Base-by-base conservation (phyloP, 495 filamentous ascomycete species). In the Neurospora sp. region DNA sequence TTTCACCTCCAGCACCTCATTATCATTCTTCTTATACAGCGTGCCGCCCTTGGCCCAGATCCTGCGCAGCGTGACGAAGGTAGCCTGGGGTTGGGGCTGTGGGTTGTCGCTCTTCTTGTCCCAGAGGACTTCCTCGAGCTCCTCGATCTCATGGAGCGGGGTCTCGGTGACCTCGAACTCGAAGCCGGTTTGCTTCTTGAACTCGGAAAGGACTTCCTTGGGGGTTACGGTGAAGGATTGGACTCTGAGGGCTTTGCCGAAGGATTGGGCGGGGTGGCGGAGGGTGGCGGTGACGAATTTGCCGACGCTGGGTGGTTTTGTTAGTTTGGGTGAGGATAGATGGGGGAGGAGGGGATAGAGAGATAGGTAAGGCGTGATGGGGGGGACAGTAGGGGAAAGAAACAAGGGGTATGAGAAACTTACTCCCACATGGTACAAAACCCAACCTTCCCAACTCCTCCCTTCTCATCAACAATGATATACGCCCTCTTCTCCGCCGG, bases 31-130 rank as follows among this genome's bases (percentile, higher is more conserved):
- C 9, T 85, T 85, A 78, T 93, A 93, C 71, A 93, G 76, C 1
- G 91, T 93, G 1, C 90, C 88, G 0, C 91, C 91, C 76, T 91
- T 87, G 0, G 87, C 86, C 91, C 90, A 92, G 61, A 93, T 93
- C 35, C 90, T 83, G 69, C 88, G 80, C 75, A 92, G 81, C 0
- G 91, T 91, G 44, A 84, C 79, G 1, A 77, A 71, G 0, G 87
- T 89, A n/a, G 90, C 89, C 27, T 75, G 39, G 2, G 89, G 88
- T 0, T 87, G 88, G n/a, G 90, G 89, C 27, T 75, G 40, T 2
- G 89, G 88, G 47, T 83, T 80, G 37, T 84, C 85, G 59, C 82
- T 80, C 0, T 83, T 82, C 35, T 82, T 79, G 35, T 84, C 86
- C 88, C 88, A 91, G 1, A 85, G 81, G 76, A 85, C 79, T 44